Evolutionary conservation across 2,329 filamentous ascomycete genomes (phyloP).

Genomic region (Xylariaceae sp.): DNA sequence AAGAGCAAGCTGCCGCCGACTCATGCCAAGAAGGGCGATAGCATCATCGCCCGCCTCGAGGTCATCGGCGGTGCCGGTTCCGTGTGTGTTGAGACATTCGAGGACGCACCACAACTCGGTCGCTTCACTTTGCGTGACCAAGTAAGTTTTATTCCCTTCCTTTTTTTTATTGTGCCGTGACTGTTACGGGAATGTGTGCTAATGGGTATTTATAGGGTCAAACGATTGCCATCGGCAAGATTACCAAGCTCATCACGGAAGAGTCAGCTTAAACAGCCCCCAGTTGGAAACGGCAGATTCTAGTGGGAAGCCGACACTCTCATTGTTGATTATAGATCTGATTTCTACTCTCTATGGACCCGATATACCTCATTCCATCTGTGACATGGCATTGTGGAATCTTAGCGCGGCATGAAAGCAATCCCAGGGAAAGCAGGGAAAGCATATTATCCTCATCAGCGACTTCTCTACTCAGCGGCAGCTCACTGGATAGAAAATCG

Average conservation of each 20-base stretch:
- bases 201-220: constrained; percentile 61
- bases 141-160: constrained; percentile 42
- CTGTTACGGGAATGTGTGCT: constrained; percentile 13
- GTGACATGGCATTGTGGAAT: no score
- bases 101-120: constrained; percentile 92
- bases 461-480: no score
- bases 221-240: constrained; percentile 99
- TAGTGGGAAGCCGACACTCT: no score
- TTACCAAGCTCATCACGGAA: constrained; percentile 72
- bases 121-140: constrained; percentile 86
- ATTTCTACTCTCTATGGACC: no score
- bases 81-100: constrained; percentile 90
- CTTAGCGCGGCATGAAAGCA: no score
- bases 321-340: no score
- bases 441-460: no score
- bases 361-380: no score
- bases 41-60: constrained; percentile 89
- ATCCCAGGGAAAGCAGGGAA: no score
- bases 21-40: constrained; percentile 74
- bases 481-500: no score
- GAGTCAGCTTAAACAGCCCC: constrained; percentile 28
- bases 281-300: no score
- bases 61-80: constrained; percentile 75
- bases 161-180: neutral
- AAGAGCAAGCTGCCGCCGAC: constrained; percentile 92